Evolutionary conservation across 768 basidiomycete genomes (phyloP).

Genomic region (Mycena belliarum): DNA sequence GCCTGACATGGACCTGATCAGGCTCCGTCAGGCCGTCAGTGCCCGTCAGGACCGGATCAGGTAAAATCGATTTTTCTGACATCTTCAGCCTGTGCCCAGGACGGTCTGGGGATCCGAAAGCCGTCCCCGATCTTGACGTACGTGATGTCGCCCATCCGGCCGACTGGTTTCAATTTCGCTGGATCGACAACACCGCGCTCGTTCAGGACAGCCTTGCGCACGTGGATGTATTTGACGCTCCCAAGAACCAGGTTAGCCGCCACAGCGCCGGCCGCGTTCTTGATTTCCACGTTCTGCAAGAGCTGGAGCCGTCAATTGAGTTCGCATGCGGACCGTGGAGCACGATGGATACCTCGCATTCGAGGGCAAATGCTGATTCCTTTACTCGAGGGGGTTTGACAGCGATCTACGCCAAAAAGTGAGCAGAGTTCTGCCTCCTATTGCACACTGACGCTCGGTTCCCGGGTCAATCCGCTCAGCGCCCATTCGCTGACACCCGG

Average conservation of each 20-base stretch:
- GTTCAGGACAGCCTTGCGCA: constrained; percentile 54
- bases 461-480: constrained; percentile 59
- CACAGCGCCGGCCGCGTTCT: constrained; percentile 36
- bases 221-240: constrained; percentile 55
- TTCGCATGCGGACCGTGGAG: background rate
- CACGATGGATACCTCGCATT: constrained; percentile 48
- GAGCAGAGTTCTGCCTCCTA: background rate
- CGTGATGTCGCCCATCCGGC: constrained; percentile 53
- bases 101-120: constrained; percentile 59
- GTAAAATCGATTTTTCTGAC: too few relatives aligned
- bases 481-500: constrained; percentile 58
- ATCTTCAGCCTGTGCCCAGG: constrained; percentile 50
- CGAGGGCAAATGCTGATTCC: constrained; percentile 65
- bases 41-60: too few relatives aligned
- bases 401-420: constrained; percentile 35
- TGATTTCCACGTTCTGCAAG: constrained; percentile 42
- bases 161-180: constrained; percentile 47
- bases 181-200: constrained; percentile 46
- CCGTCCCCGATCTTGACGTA: constrained; percentile 44
- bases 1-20: too few relatives aligned
- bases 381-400: constrained; percentile 56
- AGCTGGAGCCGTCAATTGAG: constrained; percentile 40
- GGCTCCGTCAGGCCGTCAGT: too few relatives aligned
- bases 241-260: constrained; percentile 51
- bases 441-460: constrained; percentile 48